Percentiles rank a stretch among this genome's conserved stretches.
Evolutionary conservation across 306 rosid genomes (phyloP).

Genomic region (Lablab purpureus): DNA sequence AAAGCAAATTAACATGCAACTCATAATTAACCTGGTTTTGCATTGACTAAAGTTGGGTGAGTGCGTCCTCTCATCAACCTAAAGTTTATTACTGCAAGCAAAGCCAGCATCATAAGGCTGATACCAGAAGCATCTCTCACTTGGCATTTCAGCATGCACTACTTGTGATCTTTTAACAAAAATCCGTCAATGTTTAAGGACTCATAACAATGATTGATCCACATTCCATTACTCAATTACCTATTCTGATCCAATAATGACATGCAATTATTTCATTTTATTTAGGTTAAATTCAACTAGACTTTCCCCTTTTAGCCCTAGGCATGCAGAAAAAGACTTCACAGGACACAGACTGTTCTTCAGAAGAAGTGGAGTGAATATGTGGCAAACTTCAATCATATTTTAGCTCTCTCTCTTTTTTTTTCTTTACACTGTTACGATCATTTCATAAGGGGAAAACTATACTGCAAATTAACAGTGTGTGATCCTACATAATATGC

Average conservation of each 20-base stretch:
- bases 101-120: conserved; percentile 30
- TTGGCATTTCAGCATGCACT: conserved; percentile 33
- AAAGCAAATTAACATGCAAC: conserved; percentile 30
- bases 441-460: conserved; percentile 10
- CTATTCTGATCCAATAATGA: conserved; percentile 15
- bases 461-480: background rate
- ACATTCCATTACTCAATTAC: conserved; percentile 23
- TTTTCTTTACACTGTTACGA: conserved; percentile 9
- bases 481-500: conserved; percentile 7
- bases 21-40: background rate
- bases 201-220: conserved; percentile 26
- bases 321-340: conserved; percentile 40
- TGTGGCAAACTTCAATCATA: conserved; percentile 36
- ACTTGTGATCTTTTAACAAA: background rate
- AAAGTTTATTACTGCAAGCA: conserved; percentile 13
- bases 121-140: conserved; percentile 26
- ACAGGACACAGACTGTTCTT: conserved; percentile 3
- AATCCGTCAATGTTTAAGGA: conserved; percentile 12
- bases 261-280: background rate
- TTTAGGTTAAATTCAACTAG: conserved; percentile 5
- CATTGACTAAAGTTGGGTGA: conserved; percentile 17
- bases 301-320: conserved; percentile 8
- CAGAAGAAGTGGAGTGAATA: conserved; percentile 2
- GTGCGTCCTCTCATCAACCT: background rate
- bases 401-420: background rate